Evolutionary conservation across 208 protist species (phyloP).

Genomic region (Leishmania amazonensis): DNA sequence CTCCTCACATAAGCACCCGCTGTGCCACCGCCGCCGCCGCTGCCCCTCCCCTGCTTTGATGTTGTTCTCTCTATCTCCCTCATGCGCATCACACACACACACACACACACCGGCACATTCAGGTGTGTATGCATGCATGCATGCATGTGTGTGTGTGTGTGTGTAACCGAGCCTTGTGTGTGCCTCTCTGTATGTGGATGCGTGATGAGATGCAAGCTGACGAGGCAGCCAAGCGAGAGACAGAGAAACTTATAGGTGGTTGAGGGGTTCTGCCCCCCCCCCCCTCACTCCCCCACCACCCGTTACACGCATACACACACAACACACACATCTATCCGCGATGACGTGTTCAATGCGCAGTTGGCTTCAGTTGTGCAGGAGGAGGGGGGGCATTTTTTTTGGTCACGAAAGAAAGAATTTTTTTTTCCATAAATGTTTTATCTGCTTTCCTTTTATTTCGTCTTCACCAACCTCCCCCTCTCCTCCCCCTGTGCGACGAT

Average conservation of each 20-base stretch:
- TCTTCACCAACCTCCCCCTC: not conserved
- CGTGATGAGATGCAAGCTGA: not conserved
- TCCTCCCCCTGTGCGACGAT: not conserved
- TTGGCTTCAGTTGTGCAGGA: not conserved
- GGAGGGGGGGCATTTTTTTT: not conserved
- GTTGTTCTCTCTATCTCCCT: not conserved
- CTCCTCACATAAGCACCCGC: no score
- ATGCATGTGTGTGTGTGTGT: conserved; percentile 2
- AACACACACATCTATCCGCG: not conserved
- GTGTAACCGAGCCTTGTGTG: not conserved
- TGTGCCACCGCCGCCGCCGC: no score
- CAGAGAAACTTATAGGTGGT: not conserved
- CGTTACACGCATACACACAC: not conserved
- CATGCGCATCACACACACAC: no score
- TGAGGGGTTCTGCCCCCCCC: not conserved
- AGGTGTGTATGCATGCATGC: not conserved
- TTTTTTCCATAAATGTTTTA: no score
- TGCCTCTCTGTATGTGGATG: not conserved
- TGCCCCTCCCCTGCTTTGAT: not conserved
- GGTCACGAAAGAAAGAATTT: not conserved
- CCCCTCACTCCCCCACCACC: not conserved
- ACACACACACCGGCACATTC: no score
- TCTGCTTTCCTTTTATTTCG: no score
- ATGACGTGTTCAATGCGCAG: not conserved
- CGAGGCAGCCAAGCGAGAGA: not conserved